These are phyloP conservation scores for Aplosporella prunicola DNA, from an alignment of 2,329 filamentous ascomycete genomes.

Conservation along the genomic window DNA sequence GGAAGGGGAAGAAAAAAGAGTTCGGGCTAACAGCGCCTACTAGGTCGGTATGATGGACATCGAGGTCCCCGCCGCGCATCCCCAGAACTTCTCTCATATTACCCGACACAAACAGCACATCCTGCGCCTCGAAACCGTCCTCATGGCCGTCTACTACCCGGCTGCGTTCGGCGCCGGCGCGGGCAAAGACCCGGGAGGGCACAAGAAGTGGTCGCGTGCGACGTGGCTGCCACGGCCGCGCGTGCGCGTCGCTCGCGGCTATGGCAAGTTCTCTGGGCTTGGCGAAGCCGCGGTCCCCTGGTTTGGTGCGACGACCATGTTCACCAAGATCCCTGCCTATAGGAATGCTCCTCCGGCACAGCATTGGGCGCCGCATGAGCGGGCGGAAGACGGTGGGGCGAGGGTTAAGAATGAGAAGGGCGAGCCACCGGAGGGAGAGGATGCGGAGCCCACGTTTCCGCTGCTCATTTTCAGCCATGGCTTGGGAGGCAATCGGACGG, in stretches of 20 bases:
- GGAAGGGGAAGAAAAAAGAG: too few relatives aligned
- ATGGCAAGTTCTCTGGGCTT: slow-evolving; percentile 51
- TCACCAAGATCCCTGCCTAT: slow-evolving; percentile 56
- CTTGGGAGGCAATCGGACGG: slow-evolving; percentile 53
- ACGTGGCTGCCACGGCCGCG: slow-evolving; percentile 55
- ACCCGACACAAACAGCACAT: slow-evolving; percentile 39
- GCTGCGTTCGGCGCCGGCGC: slow-evolving; percentile 37
- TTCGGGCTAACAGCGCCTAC: too few relatives aligned
- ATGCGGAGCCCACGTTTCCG: slow-evolving; percentile 42
- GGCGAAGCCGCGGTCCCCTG: slow-evolving; percentile 40
- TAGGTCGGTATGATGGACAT: slow-evolving; percentile 45
- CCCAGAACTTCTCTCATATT: slow-evolving; percentile 39
- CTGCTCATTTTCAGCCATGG: slow-evolving; percentile 59
- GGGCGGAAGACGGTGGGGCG: slow-evolving; percentile 21
- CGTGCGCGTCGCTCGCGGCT: slow-evolving; percentile 47
- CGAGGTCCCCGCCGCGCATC: slow-evolving; percentile 42
- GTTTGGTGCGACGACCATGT: slow-evolving; percentile 50
- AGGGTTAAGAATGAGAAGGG: slow-evolving; percentile 37
- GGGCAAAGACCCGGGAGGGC: slow-evolving; percentile 30
- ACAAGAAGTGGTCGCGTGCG: slow-evolving; percentile 42
- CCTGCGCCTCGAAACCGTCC: slow-evolving; percentile 48
- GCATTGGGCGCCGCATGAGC: slow-evolving; percentile 43
- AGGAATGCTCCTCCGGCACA: slow-evolving; percentile 50
- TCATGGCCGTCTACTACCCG: slow-evolving; percentile 59
- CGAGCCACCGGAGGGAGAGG: slow-evolving; percentile 24